A percentile compares a stretch with the other conserved stretches of the same genome.
Conservation (phyloP, 179 eudicot species). For the Heliamphora pulchella region DNA sequence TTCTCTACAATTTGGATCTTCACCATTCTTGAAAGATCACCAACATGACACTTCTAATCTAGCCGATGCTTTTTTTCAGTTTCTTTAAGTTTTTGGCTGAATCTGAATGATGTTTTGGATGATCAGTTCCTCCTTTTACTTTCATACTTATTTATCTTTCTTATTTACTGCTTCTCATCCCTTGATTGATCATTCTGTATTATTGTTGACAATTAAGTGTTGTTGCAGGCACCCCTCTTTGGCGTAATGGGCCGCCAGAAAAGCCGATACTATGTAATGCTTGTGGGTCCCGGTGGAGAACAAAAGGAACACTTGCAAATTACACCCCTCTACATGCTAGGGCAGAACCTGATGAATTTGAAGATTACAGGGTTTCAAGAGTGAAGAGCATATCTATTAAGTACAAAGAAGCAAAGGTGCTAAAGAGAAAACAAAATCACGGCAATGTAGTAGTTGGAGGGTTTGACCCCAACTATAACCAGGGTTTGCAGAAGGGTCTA, state of each 20-base stretch:
- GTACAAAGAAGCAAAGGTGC: constrained; percentile 59
- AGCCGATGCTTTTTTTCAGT: background rate
- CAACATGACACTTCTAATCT: background rate
- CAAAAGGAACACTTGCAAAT: constrained; percentile 85
- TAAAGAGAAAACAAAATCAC: constrained; percentile 59
- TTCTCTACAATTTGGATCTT: background rate
- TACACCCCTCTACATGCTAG: constrained; percentile 93
- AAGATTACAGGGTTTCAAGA: constrained; percentile 51
- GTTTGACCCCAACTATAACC: constrained; percentile 36
- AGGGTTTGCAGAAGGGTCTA: constrained; percentile 37
- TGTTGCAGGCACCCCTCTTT: constrained; percentile 88
- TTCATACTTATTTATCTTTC: background rate
- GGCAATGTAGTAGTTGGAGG: constrained; percentile 33
- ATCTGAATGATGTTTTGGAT: background rate
- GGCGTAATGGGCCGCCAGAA: constrained; percentile 99
- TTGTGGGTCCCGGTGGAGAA: constrained; percentile 99
- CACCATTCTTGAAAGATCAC: background rate
- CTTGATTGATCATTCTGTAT: background rate
- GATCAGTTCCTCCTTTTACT: background rate
- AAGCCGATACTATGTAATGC: constrained; percentile 98
- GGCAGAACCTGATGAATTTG: constrained; percentile 61
- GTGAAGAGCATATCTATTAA: constrained; percentile 54
- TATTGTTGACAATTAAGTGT: constrained; percentile 24
- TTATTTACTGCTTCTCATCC: no score
- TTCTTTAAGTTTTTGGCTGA: background rate